phyloP scores from a whole-genome alignment of 2,329 filamentous ascomycete species.

The Fusarium anthophilum region DNA sequence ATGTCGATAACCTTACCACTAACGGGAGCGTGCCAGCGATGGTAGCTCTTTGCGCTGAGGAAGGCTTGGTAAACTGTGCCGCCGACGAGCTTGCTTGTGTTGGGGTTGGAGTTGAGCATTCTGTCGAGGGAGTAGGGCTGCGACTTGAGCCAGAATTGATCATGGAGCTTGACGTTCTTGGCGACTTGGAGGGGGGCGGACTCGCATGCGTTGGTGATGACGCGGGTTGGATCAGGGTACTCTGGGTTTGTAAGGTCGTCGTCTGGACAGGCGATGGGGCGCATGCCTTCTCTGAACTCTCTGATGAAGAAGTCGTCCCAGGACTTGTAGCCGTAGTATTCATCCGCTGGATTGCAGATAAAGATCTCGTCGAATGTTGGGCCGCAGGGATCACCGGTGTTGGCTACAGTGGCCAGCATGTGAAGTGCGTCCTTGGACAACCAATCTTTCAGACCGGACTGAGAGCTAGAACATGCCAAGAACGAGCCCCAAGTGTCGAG shows the following conservation, averaged over 20 bases:
- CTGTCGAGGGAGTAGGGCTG: slow-evolving; percentile 70
- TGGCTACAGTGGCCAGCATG: background rate
- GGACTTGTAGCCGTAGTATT: background rate
- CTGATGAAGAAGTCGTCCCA: slow-evolving; percentile 23
- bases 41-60: slow-evolving; percentile 70
- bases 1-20: slow-evolving; percentile 58
- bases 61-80: slow-evolving; percentile 76
- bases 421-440: background rate
- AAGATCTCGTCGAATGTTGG: slow-evolving; percentile 8
- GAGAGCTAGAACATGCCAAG: background rate
- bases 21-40: slow-evolving; percentile 74
- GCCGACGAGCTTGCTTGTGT: slow-evolving; percentile 61
- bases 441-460: background rate
- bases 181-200: slow-evolving; percentile 62
- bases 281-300: background rate
- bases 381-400: background rate
- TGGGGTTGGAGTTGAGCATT: slow-evolving; percentile 64
- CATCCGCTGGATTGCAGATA: background rate
- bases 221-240: background rate
- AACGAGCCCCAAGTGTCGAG: slow-evolving; percentile 3
- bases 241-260: background rate
- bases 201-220: slow-evolving; percentile 51
- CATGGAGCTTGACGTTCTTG: slow-evolving; percentile 58
- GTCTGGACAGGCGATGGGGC: background rate
- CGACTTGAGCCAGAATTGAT: slow-evolving; percentile 72